These are phyloP conservation scores for Orychophragmus violaceus DNA, from an alignment of 345 rosid genomes.

Conservation along the genomic window DNA sequence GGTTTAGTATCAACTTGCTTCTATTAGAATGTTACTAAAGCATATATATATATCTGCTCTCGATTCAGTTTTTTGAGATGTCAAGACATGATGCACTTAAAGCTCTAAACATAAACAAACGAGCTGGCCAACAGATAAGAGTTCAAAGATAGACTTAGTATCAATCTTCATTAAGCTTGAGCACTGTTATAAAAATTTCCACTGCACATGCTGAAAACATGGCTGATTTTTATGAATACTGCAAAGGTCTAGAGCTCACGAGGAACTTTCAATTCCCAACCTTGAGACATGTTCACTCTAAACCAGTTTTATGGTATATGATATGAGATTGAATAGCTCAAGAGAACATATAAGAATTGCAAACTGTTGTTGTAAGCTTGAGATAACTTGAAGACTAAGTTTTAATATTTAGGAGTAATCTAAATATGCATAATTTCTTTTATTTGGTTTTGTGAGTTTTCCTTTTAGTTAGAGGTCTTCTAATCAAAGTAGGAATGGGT, in stretches of 20 bases:
- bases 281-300: constrained; percentile 26
- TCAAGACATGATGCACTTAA: constrained; percentile 75
- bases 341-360: no score
- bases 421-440: no score
- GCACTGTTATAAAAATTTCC: background rate
- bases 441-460: no score
- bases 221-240: constrained; percentile 32
- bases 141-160: constrained; percentile 9
- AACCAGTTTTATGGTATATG: background rate
- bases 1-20: constrained; percentile 10
- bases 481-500: no score
- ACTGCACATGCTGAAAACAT: constrained; percentile 66
- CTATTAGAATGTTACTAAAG: background rate
- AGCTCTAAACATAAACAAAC: constrained; percentile 76
- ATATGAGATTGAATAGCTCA: background rate
- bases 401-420: no score
- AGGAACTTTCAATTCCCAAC: constrained; percentile 33
- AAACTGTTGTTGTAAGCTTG: no score
- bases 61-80: constrained; percentile 91
- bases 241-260: constrained; percentile 31
- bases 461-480: no score
- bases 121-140: constrained; percentile 88
- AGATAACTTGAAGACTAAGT: no score
- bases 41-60: constrained; percentile 3
- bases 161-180: background rate